Evolutionary conservation across 768 basidiomycete genomes (phyloP).

Genomic region (Leucocoprinus sp.): DNA sequence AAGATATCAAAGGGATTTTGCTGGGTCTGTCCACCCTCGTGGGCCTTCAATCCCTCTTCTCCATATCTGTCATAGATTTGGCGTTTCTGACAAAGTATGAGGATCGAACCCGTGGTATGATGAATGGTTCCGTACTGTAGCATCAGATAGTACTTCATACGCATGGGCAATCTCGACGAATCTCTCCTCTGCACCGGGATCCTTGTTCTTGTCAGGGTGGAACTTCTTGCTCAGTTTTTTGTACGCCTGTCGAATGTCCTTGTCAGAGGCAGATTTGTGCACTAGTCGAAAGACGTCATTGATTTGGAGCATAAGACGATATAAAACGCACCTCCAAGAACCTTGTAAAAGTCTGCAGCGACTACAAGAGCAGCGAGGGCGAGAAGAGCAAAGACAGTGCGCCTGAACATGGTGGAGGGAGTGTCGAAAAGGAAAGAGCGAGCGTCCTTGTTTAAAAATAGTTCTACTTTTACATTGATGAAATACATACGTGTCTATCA

Average conservation of each 20-base stretch:
- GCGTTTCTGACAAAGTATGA: conserved; percentile 56
- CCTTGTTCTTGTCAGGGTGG: conserved; percentile 95
- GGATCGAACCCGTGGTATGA: neutral
- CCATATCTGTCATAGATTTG: conserved; percentile 92
- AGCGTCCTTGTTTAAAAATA: conserved; percentile 1
- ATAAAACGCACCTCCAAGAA: conserved; percentile 62
- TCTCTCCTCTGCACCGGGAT: conserved; percentile 68
- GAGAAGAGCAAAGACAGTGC: conserved; percentile 28
- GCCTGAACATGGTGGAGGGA: conserved; percentile 25
- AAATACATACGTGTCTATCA: conserved; percentile 23
- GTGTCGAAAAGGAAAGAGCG: conserved; percentile 11
- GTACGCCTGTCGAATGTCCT: conserved; percentile 88
- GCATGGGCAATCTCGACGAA: conserved; percentile 93
- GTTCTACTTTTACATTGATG: conserved; percentile 12
- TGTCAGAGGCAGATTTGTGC: conserved; percentile 71
- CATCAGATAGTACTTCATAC: conserved; percentile 91
- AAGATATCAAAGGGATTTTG: conserved; percentile 93
- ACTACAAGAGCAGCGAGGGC: conserved; percentile 28
- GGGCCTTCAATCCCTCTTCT: conserved; percentile 90
- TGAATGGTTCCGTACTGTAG: conserved; percentile 41
- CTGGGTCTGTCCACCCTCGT: conserved; percentile 74
- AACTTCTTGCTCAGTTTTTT: conserved; percentile 81
- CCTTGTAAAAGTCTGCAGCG: conserved; percentile 76
- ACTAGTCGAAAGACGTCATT: conserved; percentile 27
- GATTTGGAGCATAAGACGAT: conserved; percentile 17